A percentile compares a stretch with the other conserved stretches of the same genome.
Conservation (phyloP, 2,329 filamentous ascomycete species). For the Shiraia bambusicola region DNA sequence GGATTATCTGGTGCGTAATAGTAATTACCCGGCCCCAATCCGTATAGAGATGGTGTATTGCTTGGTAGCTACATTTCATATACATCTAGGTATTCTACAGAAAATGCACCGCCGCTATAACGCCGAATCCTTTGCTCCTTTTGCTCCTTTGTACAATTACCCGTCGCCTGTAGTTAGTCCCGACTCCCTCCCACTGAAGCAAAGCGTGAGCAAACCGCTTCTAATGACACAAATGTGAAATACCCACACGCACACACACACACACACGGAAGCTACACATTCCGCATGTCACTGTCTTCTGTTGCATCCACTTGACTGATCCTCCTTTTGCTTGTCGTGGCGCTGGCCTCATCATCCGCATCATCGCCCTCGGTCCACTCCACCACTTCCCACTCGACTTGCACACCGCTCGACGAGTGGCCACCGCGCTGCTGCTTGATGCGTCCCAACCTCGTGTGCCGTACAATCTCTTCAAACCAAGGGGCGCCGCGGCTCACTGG, state of each 20-base stretch:
- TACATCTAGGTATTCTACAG: conserved; percentile 10
- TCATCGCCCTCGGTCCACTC: conserved; percentile 59
- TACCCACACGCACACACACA: conserved; percentile 1
- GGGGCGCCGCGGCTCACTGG: conserved; percentile 61
- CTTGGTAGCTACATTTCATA: too few relatives aligned
- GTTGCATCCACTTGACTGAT: conserved; percentile 31
- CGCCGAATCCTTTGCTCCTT: conserved; percentile 16
- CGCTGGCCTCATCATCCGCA: conserved; percentile 37
- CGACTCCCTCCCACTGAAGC: conserved; percentile 12
- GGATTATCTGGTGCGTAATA: too few relatives aligned
- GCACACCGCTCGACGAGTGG: conserved; percentile 64
- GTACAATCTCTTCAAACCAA: conserved; percentile 82
- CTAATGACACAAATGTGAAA: conserved; percentile 18
- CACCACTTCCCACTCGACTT: conserved; percentile 79
- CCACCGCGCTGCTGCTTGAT: conserved; percentile 64
- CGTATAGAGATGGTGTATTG: conserved; percentile 6
- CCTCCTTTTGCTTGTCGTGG: conserved; percentile 38
- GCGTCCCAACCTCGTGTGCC: conserved; percentile 71
- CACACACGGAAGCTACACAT: conserved; percentile 13
- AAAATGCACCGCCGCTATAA: conserved; percentile 18
- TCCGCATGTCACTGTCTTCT: conserved; percentile 39
- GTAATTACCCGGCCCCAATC: too few relatives aligned
- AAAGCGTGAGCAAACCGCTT: conserved; percentile 31
- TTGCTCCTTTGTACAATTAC: conserved; percentile 11
- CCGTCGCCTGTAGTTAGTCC: conserved; percentile 7